Evolutionary conservation across 1,139 yeast species (phyloP), one percentile per base, ranked within the genome.

Genomic region (Suhomyces bolitotheri): DNA sequence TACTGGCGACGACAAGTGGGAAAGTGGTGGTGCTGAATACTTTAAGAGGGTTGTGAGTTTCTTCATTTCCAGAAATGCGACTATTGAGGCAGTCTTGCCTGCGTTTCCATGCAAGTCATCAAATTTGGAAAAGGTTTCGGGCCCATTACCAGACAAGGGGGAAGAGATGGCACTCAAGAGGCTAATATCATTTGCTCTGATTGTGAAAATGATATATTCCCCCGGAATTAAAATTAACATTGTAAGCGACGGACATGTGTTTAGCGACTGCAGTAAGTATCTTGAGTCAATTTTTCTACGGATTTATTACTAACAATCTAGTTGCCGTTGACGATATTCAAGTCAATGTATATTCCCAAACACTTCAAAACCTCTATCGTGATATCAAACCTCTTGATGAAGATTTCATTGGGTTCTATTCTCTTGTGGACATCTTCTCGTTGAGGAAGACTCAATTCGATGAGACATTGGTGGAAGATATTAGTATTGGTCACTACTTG

Each of bases 101-200:
- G 84, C 83, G 1, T 78, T 78, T 45, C 84, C 84, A 3, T 78
- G 83, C 49, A 78, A 78, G 49, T 76, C 82, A 0, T 76, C 82
- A 11, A 78, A 78, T 44, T 42, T 53, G 27, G 66, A 72, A 26
- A 78, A 78, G 51, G 83, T 78, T n/a, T 62, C 67, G 23, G 71
- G 76, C 3, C 46, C 54, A 19, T 49, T 59, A 31, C 84, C 84
- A 1, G 84, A 78, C 45, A 57, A 57, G 44, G 74, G 73, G 3
- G 74, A 68, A 44, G 62, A 55, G 35, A 50, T 68, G 46, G 73
- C 73, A 1, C 45, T 68, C 27, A 39, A 36, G n/a, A 52, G 62
- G 24, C 50, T 68, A 29, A 58, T 66, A 29, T 41, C 50, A 2
- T 68, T 67, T 50, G 58, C 67, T 3, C 41, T 40, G 24, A 39